Base-by-base conservation (phyloP, 2,329 filamentous ascomycete genomes). In the Stachybotrys echinatus region DNA sequence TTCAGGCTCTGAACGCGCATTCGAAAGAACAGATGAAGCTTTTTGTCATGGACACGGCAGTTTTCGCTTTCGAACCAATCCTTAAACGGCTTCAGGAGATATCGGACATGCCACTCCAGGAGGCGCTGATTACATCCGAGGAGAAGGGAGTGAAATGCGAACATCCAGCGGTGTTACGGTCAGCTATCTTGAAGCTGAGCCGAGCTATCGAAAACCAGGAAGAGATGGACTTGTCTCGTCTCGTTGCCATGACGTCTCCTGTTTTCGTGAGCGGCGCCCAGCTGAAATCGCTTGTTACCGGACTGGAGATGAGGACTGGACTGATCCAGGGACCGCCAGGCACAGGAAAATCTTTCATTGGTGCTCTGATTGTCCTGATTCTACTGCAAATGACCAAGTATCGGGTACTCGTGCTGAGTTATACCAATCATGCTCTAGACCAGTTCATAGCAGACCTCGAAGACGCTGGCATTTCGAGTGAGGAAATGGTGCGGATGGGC, bases 331-430 rank as follows among this genome's bases (percentile, higher is more conserved):
- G 87, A 0, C 88, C 88, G 1, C 88, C 87, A 55, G 86, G 85
- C 0, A 91, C 86, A 0, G 88, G 88, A 1, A 92, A 92, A 55
- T 89, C 85, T 0, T 88, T 88, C 53, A 77, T 89, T 3, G 88
- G 88, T 0, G 81, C 85, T 0, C 66, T 87, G 2, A 69, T 85
- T 1, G 77, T 80, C 0, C 83, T 83, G 48, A 63, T 73, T 0
- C 59, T 91, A 0, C 65, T 82, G 19, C 61, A 78, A 1, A 57
- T 72, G 5, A 81, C 77, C 0, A 19, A 55, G 0, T 69, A 78
- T 23, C 78, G 62, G 0, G 77, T 90, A 0, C 69, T 92, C 0
- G 77, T 91, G 0, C 63, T 87, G 2, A 83, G 79, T 22, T 89
- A 82, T 50, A 89, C 85, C 0, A 87, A 88, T 48, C 84, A 87